Base-by-base conservation (phyloP, 495 filamentous ascomycete species). In the Bacidia rubella region DNA sequence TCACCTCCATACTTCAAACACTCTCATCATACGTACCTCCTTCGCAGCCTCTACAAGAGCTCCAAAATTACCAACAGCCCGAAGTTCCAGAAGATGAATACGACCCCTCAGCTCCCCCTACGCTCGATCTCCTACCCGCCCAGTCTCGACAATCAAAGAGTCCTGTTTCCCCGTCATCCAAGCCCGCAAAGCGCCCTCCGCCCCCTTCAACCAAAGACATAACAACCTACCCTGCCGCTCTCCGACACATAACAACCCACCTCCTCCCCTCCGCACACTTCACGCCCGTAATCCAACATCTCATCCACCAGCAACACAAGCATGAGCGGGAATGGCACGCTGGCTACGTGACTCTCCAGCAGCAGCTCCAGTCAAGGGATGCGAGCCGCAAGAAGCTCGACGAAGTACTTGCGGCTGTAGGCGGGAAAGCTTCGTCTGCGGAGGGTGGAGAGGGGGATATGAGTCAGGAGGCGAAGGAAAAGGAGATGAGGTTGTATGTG, bases 321-420 rank as follows among this genome's bases (percentile, higher is more conserved):
- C 77, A 85, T 62, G 82, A 85, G 61, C 68, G 69, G 52, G 70
- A 78, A 55, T 87, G 83, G 83, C 84, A 72, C 68, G 56, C 67
- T 26, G 70, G 69, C 0, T 67, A 80, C 0, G 63, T 76, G 51
- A 74, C 68, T 15, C 60, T 84, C 3, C 50, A 77, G 1, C 60
- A 65, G 42, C 75, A 73, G 51, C 79, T 81, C 51, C 58, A 57
- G 19, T 60, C 66, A 0, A 60, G 80, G 12, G 65, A 58, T 0
- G 72, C 77, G 51, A 73, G 74, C 27, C 70, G 73, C 45, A 74
- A 68, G 56, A 70, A 76, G 55, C 58, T 81, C 3, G 72, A 81
- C 55, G 66, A 69, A 27, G 72, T 75, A 15, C 61, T 77, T 63
- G 11, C 27, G 5, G 29, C 42, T 29, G 11, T 59, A 10, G 40